Conservation (phyloP, 805 yeast genomes). For the Sugiyamaella lignohabitans region DNA sequence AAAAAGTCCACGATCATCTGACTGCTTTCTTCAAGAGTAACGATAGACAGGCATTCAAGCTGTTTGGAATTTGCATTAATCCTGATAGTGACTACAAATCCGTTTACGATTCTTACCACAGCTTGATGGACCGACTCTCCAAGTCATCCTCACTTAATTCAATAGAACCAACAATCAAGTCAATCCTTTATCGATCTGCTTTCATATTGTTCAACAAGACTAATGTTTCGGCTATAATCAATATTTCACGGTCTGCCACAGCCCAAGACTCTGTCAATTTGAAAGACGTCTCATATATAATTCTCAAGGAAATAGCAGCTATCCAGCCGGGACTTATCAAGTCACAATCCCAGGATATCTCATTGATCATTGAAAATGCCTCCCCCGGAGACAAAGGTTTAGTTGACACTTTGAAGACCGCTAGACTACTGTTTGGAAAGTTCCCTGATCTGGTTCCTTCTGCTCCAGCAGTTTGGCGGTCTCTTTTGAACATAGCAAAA, state of each 20-base stretch:
- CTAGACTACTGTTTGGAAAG: slow-evolving; percentile 51
- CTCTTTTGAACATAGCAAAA: slow-evolving; percentile 41
- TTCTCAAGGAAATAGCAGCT: slow-evolving; percentile 53
- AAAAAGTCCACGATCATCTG: slow-evolving; percentile 45
- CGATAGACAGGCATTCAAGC: slow-evolving; percentile 50
- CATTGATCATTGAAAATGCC: slow-evolving; percentile 33
- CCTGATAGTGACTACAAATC: slow-evolving; percentile 55
- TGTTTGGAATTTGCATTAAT: slow-evolving; percentile 48
- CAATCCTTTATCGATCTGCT: slow-evolving; percentile 57
- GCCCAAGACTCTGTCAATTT: slow-evolving; percentile 27
- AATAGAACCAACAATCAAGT: slow-evolving; percentile 49
- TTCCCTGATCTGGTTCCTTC: slow-evolving; percentile 44
- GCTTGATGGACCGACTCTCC: slow-evolving; percentile 32
- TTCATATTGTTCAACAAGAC: slow-evolving; percentile 58
- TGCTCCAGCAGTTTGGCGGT: slow-evolving; percentile 39
- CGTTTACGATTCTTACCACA: slow-evolving; percentile 55
- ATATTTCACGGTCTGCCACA: slow-evolving; percentile 35
- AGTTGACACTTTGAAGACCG: slow-evolving; percentile 47
- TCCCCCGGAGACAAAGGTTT: slow-evolving; percentile 25
- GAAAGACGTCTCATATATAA: slow-evolving; percentile 40
- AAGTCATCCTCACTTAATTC: slow-evolving; percentile 35
- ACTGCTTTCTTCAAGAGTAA: slow-evolving; percentile 47
- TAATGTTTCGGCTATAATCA: slow-evolving; percentile 51
- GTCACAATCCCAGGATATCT: slow-evolving; percentile 49
- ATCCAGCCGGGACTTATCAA: slow-evolving; percentile 59